Conservation (phyloP, 805 yeast species). For the Hanseniaspora nectarophila region DNA sequence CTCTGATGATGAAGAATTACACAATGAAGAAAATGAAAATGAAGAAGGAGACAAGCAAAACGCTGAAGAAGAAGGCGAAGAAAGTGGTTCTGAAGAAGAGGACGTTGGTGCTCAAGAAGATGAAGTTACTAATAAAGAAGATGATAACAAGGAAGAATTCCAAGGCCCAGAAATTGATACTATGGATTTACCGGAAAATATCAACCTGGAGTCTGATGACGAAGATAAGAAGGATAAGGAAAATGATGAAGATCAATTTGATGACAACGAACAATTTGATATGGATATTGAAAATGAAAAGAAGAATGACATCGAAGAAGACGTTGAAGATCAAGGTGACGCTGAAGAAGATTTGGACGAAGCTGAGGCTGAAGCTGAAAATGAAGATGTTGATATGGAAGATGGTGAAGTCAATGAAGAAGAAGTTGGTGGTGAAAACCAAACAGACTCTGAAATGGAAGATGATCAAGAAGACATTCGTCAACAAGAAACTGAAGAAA, state of each 20-base stretch:
- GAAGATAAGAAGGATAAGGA: slow-evolving; percentile 43
- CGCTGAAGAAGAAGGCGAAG: slow-evolving; percentile 37
- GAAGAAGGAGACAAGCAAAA: slow-evolving; percentile 29
- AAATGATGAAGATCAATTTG: slow-evolving; percentile 26
- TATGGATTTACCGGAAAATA: slow-evolving; percentile 82
- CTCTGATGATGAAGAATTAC: slow-evolving; percentile 24
- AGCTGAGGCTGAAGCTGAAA: slow-evolving; percentile 55
- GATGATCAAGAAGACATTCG: slow-evolving; percentile 29
- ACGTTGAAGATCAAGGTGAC: slow-evolving; percentile 38
- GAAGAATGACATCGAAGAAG: slow-evolving; percentile 18
- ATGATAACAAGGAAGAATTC: slow-evolving; percentile 55
- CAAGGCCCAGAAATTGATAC: slow-evolving; percentile 75
- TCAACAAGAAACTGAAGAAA: slow-evolving; percentile 21
- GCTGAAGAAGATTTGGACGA: slow-evolving; percentile 49
- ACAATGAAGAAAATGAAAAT: slow-evolving; percentile 30
- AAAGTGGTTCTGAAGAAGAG: slow-evolving; percentile 46
- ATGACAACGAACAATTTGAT: slow-evolving; percentile 23
- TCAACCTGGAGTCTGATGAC: slow-evolving; percentile 73
- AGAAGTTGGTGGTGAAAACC: slow-evolving; percentile 28
- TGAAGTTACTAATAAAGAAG: slow-evolving; percentile 60
- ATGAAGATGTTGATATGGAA: slow-evolving; percentile 43
- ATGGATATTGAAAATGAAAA: slow-evolving; percentile 19
- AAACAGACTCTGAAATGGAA: slow-evolving; percentile 22
- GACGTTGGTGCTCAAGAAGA: slow-evolving; percentile 76
- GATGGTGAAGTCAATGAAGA: slow-evolving; percentile 26